Percentiles rank a stretch among this genome's conserved stretches.
These are phyloP conservation scores for Leccinum arenicola DNA, from an alignment of 768 basidiomycete genomes.

Conservation along the genomic window DNA sequence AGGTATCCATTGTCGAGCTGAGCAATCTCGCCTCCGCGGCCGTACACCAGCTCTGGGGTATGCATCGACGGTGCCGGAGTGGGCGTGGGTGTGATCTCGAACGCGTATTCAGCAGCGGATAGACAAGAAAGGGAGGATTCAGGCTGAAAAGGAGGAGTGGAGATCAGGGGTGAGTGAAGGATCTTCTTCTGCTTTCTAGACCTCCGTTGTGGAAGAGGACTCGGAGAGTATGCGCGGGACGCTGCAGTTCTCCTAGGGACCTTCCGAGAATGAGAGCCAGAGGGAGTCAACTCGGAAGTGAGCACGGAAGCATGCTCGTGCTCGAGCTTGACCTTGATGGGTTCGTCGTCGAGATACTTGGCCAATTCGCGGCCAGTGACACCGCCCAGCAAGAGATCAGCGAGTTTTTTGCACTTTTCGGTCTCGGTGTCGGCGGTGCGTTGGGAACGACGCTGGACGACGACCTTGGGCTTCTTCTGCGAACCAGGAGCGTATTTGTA, in stretches of 20 bases:
- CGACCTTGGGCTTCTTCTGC: slow-evolving; percentile 25
- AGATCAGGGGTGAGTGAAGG: neutral
- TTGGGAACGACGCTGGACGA: slow-evolving; percentile 33
- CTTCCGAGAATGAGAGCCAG: neutral
- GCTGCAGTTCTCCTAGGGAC: slow-evolving; percentile 9
- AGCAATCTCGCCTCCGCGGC: slow-evolving; percentile 27
- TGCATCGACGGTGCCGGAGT: neutral
- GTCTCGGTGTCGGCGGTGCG: slow-evolving; percentile 33
- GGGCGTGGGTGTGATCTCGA: slow-evolving; percentile 2
- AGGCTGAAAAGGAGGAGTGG: neutral
- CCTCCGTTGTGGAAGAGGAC: slow-evolving; percentile 2
- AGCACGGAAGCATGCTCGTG: neutral
- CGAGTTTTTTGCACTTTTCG: slow-evolving; percentile 39
- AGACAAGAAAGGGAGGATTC: neutral
- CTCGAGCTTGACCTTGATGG: neutral
- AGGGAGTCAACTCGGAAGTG: neutral
- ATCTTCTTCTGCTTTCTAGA: slow-evolving; percentile 6
- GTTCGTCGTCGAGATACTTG: slow-evolving; percentile 19
- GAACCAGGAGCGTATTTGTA: slow-evolving; percentile 60
- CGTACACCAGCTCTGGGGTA: slow-evolving; percentile 22
- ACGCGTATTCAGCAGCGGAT: neutral
- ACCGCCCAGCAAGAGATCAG: slow-evolving; percentile 35
- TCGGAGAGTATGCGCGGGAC: neutral
- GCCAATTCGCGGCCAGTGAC: slow-evolving; percentile 30
- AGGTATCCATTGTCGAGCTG: slow-evolving; percentile 35